Conservation (phyloP, 1,284 basidiomycete genomes). For the Ustilago loliicola region DNA sequence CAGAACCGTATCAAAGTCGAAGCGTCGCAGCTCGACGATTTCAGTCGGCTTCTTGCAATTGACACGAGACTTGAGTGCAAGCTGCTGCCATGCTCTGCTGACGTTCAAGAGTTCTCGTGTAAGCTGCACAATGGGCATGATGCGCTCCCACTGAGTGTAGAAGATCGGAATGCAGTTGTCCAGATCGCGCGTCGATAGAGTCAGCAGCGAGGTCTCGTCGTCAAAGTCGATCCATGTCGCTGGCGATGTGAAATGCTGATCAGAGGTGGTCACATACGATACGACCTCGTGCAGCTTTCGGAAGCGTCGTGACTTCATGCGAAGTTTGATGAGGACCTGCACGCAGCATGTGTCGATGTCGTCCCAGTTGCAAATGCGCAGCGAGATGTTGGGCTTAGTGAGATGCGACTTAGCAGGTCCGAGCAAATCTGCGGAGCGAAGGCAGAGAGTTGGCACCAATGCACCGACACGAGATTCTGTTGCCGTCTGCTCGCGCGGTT, state of each 20-base stretch:
- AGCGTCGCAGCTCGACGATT: slow-evolving; percentile 30
- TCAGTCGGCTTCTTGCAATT: slow-evolving; percentile 43
- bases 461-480: slow-evolving; percentile 72
- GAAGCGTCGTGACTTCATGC: slow-evolving; percentile 71
- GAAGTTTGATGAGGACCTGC: slow-evolving; percentile 75
- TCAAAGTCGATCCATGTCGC: slow-evolving; percentile 82
- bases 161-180: slow-evolving; percentile 89
- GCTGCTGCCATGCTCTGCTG: slow-evolving; percentile 46
- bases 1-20: slow-evolving; percentile 19
- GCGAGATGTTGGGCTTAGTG: slow-evolving; percentile 87
- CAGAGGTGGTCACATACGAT: slow-evolving; percentile 22
- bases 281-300: slow-evolving; percentile 35
- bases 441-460: slow-evolving; percentile 83
- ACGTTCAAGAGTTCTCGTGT: slow-evolving; percentile 78
- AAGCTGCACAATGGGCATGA: slow-evolving; percentile 91
- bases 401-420: slow-evolving; percentile 83
- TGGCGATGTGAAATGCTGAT: slow-evolving; percentile 81
- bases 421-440: slow-evolving; percentile 83
- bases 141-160: slow-evolving; percentile 87
- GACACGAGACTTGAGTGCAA: slow-evolving; percentile 25
- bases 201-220: slow-evolving; percentile 83
- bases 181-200: slow-evolving; percentile 85
- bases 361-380: slow-evolving; percentile 92
- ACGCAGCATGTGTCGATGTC: slow-evolving; percentile 78
- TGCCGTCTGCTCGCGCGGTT: slow-evolving; percentile 69